phyloP scores from a whole-genome alignment of 2,329 filamentous ascomycete genomes.

The Colletotrichum cordylinicola region DNA sequence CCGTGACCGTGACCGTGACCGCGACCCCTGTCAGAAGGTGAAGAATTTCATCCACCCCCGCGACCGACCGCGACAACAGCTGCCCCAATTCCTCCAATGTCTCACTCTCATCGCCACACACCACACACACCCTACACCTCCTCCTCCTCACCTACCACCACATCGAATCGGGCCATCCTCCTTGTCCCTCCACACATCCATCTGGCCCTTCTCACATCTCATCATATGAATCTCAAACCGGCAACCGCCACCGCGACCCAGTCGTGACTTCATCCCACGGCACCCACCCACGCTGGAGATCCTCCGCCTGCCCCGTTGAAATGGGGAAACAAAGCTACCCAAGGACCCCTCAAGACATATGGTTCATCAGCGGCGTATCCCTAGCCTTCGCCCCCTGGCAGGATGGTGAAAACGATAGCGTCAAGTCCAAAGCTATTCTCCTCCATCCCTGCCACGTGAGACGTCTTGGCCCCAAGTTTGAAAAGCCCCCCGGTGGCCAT shows the following conservation, averaged over 20 bases:
- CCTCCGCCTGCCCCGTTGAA: not conserved
- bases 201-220: not conserved
- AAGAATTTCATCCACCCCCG: not conserved
- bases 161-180: not conserved
- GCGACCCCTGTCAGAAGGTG: not conserved
- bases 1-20: not conserved
- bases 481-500: not conserved
- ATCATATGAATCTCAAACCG: not conserved
- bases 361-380: conserved; percentile 1
- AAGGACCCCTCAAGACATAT: not conserved
- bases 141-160: not conserved
- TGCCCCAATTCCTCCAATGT: not conserved
- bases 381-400: not conserved
- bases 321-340: not conserved
- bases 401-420: not conserved
- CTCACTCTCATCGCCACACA: not conserved
- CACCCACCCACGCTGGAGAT: not conserved
- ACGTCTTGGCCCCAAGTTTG: not conserved
- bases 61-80: not conserved
- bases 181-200: not conserved
- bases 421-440: not conserved
- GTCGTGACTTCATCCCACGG: not conserved
- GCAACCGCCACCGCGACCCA: not conserved
- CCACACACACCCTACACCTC: not conserved
- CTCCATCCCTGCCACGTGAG: not conserved